These are phyloP conservation scores for Adansonia digitata DNA, from an alignment of 345 rosid genomes.

Conservation along the genomic window DNA sequence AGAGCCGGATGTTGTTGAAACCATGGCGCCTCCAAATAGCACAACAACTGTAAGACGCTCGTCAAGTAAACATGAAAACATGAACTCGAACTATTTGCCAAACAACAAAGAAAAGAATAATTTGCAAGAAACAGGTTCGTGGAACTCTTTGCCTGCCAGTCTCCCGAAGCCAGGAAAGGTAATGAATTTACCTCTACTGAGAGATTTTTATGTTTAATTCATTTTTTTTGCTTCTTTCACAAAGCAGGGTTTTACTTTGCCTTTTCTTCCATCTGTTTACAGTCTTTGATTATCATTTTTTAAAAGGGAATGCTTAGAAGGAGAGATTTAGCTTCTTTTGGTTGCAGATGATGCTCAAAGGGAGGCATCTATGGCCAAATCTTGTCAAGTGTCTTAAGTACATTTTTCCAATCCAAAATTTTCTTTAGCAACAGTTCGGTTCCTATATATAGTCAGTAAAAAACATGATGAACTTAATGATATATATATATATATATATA, in stretches of 20 bases:
- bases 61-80: slow-evolving; percentile 41
- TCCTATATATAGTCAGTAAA: neutral
- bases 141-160: slow-evolving; percentile 69
- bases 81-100: slow-evolving; percentile 26
- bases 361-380: slow-evolving; percentile 62
- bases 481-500: neutral
- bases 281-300: neutral
- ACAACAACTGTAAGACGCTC: slow-evolving; percentile 23
- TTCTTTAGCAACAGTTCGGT: neutral
- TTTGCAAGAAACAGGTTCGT: slow-evolving; percentile 37
- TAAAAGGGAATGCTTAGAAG: slow-evolving; percentile 65
- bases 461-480: neutral
- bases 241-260: neutral
- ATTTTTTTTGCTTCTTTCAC: too few relatives aligned
- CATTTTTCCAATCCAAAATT: neutral
- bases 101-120: slow-evolving; percentile 29
- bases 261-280: neutral
- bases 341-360: slow-evolving; percentile 76
- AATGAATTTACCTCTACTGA: slow-evolving; percentile 21
- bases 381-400: slow-evolving; percentile 59
- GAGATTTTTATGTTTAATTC: neutral
- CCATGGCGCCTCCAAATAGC: slow-evolving; percentile 22
- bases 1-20: slow-evolving; percentile 35
- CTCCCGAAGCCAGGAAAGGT: slow-evolving; percentile 81
- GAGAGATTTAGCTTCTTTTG: slow-evolving; percentile 57